These are phyloP conservation scores for Sporothrix luriei DNA, from an alignment of 2,329 filamentous ascomycete species.

Conservation along the genomic window DNA sequence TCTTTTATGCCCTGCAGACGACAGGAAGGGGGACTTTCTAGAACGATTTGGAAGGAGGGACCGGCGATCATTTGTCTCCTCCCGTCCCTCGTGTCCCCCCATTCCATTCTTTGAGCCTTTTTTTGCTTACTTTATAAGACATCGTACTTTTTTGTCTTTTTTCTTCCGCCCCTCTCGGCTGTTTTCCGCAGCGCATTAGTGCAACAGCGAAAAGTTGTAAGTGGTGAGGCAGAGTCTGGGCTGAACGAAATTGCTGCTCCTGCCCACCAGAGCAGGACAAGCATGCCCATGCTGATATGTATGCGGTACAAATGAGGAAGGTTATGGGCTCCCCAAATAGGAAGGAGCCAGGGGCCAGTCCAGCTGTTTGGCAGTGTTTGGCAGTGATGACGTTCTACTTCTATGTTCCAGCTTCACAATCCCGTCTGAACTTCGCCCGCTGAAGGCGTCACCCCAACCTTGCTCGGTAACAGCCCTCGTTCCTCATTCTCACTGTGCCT, in stretches of 20 bases:
- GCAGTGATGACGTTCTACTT: too few relatives aligned
- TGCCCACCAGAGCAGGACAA: not conserved
- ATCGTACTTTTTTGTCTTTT: not conserved
- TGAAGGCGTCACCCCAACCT: not conserved
- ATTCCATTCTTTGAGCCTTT: not conserved
- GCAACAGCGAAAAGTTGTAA: not conserved
- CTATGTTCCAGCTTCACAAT: not conserved
- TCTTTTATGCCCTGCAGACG: not conserved
- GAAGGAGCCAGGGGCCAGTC: slow-evolving; percentile 13
- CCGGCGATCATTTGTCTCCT: slow-evolving; percentile 12
- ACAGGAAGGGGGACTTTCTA: slow-evolving; percentile 22
- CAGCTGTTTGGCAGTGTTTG: not conserved
- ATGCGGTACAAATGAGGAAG: not conserved
- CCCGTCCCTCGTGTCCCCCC: not conserved
- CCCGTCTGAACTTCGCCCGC: too few relatives aligned
- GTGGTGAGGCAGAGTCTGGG: too few relatives aligned
- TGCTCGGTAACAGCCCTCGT: too few relatives aligned
- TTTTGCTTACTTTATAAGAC: too few relatives aligned
- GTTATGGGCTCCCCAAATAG: slow-evolving; percentile 5
- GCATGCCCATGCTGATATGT: not conserved
- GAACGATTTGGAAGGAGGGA: slow-evolving; percentile 4
- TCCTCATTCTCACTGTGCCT: not conserved
- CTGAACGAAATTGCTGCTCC: not conserved
- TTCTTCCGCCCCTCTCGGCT: not conserved
- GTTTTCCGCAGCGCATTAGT: not conserved